Evolutionary conservation across 139 green algal genomes (phyloP), one percentile per base, ranked within the genome.

Genomic region (Desmodesmus armatus): DNA sequence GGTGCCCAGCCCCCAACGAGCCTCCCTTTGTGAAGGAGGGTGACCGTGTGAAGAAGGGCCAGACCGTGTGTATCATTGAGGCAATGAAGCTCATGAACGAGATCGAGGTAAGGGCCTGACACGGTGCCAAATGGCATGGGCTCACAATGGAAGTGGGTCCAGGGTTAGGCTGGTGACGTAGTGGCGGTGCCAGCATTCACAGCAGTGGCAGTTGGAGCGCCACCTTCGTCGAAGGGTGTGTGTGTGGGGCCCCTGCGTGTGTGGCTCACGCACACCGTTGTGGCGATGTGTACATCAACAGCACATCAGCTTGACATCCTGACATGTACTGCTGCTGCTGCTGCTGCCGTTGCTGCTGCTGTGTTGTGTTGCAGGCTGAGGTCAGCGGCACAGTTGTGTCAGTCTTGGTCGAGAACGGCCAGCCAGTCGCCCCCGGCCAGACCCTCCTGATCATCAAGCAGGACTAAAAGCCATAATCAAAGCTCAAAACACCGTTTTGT

Each of bases 1-100:
- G 97, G 94, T 91, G 89, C 29, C 93, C 96, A 27, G 96, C 97
- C 5, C 97, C 97, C n/a, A 95, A 97, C 3, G 97, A 99, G 91
- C 90, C 97, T 3, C 27, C 85, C 3, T 99, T 99, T 80, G 87
- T 94, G 43, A 98, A 98, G 92, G 94, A 95, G 78, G 97, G 97
- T 11, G 97, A 99, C 91, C 90, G 71, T 39, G 96, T 99, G 62
- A 96, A 90, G 83, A 98, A 98, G 90, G 97, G 97, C 25, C 96
- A 99, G 90, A 95, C 92, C 17, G 91, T 99, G 29, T 96, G 96
- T 88, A 99, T 99, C 89, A 96, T 99, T 37, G 97, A 99, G 92
- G 97, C 95, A 33, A 99, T 98, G 96, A 98, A 99, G 92, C 94
- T 99, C 13, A 99, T 99, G 96, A 99, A 99, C 88, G 96, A 99